Evolutionary conservation across 176 grass and related monocot species (phyloP).

Genomic region (Zoysia pacifica): DNA sequence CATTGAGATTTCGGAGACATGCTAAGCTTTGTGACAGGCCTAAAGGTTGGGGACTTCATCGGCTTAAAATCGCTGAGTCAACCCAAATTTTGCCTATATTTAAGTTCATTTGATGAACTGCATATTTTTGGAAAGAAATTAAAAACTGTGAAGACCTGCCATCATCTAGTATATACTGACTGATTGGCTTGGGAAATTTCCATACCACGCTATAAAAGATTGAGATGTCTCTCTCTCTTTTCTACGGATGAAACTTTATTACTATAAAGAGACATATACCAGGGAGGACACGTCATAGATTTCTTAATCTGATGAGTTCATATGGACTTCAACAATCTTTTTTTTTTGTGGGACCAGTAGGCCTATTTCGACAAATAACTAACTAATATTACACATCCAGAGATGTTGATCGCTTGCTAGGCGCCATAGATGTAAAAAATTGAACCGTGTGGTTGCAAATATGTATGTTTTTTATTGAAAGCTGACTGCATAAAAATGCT

Average conservation of each 20-base stretch:
- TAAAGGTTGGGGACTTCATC: background rate
- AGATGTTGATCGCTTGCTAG: slow-evolving; percentile 5
- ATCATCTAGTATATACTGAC: too few species aligned
- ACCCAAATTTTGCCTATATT: background rate
- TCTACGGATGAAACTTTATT: background rate
- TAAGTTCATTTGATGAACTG: background rate
- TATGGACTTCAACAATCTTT: background rate
- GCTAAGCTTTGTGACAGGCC: too few species aligned
- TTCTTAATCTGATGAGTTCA: slow-evolving; percentile 21
- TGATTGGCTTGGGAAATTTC: background rate
- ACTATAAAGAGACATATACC: slow-evolving; percentile 16
- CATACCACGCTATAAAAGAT: background rate
- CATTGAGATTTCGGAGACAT: slow-evolving; percentile 6
- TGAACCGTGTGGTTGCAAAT: background rate
- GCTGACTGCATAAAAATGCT: background rate
- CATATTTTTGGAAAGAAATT: background rate
- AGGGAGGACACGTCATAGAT: slow-evolving; percentile 7
- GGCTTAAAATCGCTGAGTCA: background rate
- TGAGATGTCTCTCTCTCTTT: background rate
- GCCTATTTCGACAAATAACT: slow-evolving; percentile 7
- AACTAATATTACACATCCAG: background rate
- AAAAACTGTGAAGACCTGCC: background rate
- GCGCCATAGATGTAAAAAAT: background rate
- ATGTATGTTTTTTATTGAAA: background rate
- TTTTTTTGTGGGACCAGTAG: background rate